Evolutionary conservation across 257 asterid genomes (phyloP), one percentile per base, ranked within the genome.

Genomic region (Eustoma russellianum): DNA sequence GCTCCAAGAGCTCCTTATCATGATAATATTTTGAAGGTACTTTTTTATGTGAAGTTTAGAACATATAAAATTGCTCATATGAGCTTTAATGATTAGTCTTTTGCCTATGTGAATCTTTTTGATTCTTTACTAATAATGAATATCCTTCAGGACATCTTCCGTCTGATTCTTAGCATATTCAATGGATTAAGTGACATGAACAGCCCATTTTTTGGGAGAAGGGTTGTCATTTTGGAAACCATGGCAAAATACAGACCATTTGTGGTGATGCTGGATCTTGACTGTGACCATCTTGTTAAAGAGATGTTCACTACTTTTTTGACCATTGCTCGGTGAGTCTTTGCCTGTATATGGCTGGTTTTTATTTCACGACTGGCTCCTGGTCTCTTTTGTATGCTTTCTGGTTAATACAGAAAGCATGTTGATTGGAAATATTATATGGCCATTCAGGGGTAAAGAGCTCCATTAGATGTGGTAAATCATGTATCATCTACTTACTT

Each of bases 231-330:
- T 67, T 77, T 88, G 76, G 99, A 92, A 70, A 88, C 95, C 45
- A 50, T 92, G 75, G 99, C 99, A 67, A 78, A 83, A 82, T 92
- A 88, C 66, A 85, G 93, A 74, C 88, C 97, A 5, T 92, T 91
- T 65, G 94, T 92, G 24, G 94, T 88, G 73, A 88, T 92, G 95
- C 85, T 92, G 81, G 97, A 92, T 75, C 97, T 92, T 55, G 99
- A 92, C 66, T 92, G 99, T 66, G 88, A 85, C 71, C 88, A 88
- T 77, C 97, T 92, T 62, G 75, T 88, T 53, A 73, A 69, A 49
- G 96, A 88, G 68, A 92, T 92, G 95, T 80, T 92, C 65, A 77
- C 70, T 50, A 79, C 86, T 33, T 88, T 88, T 75, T 73, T 92
- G 60, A 53, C 78, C 43, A 88, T 83, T 63, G 91, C 81, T 79